These are phyloP conservation scores for Mycena haematopus DNA, from an alignment of 768 basidiomycete species.

Conservation along the genomic window DNA sequence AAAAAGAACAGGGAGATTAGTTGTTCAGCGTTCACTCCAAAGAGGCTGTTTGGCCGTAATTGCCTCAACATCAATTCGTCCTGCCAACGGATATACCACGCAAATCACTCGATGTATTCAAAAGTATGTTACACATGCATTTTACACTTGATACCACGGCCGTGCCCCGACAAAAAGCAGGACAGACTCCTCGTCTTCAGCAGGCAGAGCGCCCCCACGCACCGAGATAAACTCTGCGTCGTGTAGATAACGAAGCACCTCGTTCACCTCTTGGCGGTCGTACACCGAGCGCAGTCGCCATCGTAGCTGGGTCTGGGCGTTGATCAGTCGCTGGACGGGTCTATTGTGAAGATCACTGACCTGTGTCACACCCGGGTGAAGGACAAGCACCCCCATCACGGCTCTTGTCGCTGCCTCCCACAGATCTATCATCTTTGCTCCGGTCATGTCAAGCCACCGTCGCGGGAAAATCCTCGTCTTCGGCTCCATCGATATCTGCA, in stretches of 20 bases:
- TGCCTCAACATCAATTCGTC: conserved; percentile 8
- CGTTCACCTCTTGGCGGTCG: conserved; percentile 75
- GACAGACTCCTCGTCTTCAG: conserved; percentile 62
- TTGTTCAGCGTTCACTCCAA: conserved; percentile 8
- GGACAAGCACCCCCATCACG: conserved; percentile 67
- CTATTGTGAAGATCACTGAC: conserved; percentile 44
- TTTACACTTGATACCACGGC: conserved; percentile 72
- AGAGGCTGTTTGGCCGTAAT: not conserved
- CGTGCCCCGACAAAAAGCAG: conserved; percentile 63
- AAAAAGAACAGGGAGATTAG: conserved; percentile 31
- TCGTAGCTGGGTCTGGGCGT: conserved; percentile 64
- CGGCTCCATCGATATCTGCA: conserved; percentile 54
- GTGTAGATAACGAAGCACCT: conserved; percentile 60
- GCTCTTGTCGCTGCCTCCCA: conserved; percentile 80
- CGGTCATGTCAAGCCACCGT: conserved; percentile 80
- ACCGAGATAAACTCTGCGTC: conserved; percentile 58
- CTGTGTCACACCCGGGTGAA: conserved; percentile 78
- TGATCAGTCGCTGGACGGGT: not conserved
- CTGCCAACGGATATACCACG: conserved; percentile 32
- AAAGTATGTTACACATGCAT: too few relatives aligned
- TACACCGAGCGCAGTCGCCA: conserved; percentile 77
- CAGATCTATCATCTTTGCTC: conserved; percentile 59
- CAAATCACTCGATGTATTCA: too few relatives aligned
- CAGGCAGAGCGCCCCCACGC: conserved; percentile 37
- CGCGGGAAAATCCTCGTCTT: conserved; percentile 63